These are phyloP conservation scores for Rhynchospora tenuis DNA, from an alignment of 176 grass and related monocot species.

Conservation along the genomic window DNA sequence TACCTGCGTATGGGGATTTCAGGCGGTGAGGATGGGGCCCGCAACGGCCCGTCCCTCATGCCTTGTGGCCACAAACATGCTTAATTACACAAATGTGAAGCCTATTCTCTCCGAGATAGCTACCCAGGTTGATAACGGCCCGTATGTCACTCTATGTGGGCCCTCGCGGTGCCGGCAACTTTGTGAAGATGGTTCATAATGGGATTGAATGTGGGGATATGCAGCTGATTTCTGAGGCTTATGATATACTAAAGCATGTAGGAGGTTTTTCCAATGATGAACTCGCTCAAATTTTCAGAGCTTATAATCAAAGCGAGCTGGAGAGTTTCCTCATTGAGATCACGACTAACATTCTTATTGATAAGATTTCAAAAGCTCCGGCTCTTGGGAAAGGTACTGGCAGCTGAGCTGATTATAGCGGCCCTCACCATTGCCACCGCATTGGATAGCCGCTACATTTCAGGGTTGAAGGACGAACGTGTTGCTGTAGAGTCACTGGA, in stretches of 20 bases:
- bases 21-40: conserved; percentile 68
- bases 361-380: too few species aligned
- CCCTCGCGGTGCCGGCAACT: conserved; percentile 56
- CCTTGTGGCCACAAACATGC: conserved; percentile 51
- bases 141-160: conserved; percentile 70
- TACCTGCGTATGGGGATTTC: conserved; percentile 96
- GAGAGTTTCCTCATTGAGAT: conserved; percentile 94
- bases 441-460: conserved; percentile 1
- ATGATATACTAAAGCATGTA: conserved; percentile 48
- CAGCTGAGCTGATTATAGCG: conserved; percentile 58
- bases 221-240: conserved; percentile 66
- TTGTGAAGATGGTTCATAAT: conserved; percentile 87
- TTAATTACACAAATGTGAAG: conserved; percentile 51
- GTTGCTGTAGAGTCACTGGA: conserved; percentile 56
- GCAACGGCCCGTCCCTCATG: conserved; percentile 81
- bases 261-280: conserved; percentile 48
- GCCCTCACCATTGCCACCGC: conserved; percentile 62
- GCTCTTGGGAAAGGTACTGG: conserved; percentile 86
- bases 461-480: conserved; percentile 68
- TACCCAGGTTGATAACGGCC: conserved; percentile 64
- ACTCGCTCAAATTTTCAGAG: conserved; percentile 39
- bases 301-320: conserved; percentile 73
- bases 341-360: too few species aligned
- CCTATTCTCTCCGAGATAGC: conserved; percentile 54
- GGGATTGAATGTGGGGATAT: conserved; percentile 80